Percentiles rank a stretch among this genome's conserved stretches.
Conservation (phyloP, 23 red algal species). For the Cyanidiococcus yangmingshanensis region DNA sequence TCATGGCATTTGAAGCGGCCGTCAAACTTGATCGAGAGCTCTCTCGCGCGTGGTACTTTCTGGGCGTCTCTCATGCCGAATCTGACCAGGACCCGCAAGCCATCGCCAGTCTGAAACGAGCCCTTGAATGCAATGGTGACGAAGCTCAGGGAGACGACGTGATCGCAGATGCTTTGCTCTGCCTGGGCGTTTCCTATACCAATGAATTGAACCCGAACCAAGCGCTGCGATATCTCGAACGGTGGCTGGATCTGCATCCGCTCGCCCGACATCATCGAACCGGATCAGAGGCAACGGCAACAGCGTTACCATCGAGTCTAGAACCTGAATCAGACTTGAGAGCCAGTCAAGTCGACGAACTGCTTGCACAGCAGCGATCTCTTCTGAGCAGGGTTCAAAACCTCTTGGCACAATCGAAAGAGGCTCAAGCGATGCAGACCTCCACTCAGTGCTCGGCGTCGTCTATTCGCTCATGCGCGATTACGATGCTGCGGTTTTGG, state of each 20-base stretch:
- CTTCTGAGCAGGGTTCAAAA: not conserved
- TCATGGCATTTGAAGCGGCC: constrained; percentile 48
- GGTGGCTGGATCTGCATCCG: constrained; percentile 53
- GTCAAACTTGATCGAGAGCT: constrained; percentile 15
- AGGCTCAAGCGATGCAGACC: constrained; percentile 33
- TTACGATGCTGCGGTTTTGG: constrained; percentile 47
- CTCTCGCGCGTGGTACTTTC: constrained; percentile 57
- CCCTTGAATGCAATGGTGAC: constrained; percentile 20
- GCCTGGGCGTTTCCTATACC: constrained; percentile 75
- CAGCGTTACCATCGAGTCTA: not conserved
- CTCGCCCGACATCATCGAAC: not conserved
- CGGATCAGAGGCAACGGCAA: not conserved
- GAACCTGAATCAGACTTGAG: not conserved
- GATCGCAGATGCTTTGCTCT: constrained; percentile 49
- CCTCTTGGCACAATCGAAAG: not conserved
- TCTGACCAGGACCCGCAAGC: constrained; percentile 68
- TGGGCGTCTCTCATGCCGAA: constrained; percentile 70
- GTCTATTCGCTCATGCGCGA: constrained; percentile 66
- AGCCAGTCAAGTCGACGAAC: not conserved
- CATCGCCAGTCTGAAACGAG: constrained; percentile 40
- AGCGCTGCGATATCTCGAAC: constrained; percentile 44
- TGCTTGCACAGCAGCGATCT: not conserved
- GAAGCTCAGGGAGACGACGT: constrained; percentile 15
- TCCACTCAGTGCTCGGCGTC: constrained; percentile 64
- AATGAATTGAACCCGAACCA: constrained; percentile 60